These are phyloP conservation scores for Neofusicoccum parvum DNA, from an alignment of 2,329 filamentous ascomycete species.

Conservation along the genomic window DNA sequence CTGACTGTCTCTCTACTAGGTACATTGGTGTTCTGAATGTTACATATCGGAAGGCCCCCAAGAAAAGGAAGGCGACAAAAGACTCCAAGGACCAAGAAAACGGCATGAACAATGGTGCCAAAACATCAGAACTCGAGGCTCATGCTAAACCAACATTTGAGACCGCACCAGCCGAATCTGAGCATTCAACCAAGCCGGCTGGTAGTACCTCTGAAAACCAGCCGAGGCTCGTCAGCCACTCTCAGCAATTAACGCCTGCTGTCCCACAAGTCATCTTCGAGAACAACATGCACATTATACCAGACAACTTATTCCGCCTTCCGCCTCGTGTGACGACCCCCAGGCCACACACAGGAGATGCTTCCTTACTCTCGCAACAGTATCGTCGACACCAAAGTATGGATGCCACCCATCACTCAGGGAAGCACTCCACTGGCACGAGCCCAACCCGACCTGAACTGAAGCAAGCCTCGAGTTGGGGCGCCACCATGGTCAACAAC, in stretches of 20 bases:
- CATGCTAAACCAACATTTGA: constrained; percentile 1
- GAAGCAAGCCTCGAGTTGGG: constrained; percentile 67
- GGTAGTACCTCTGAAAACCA: constrained; percentile 27
- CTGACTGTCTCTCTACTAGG: constrained; percentile 52
- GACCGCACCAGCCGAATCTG: background rate
- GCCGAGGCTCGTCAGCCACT: constrained; percentile 69
- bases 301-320: constrained; percentile 75
- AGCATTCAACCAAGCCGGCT: constrained; percentile 26
- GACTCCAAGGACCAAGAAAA: constrained; percentile 8
- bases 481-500: constrained; percentile 88
- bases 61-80: constrained; percentile 53
- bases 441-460: constrained; percentile 43
- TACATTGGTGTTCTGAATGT: constrained; percentile 98
- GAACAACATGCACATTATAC: constrained; percentile 92
- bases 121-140: background rate
- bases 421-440: constrained; percentile 25
- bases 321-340: constrained; percentile 48
- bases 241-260: constrained; percentile 66
- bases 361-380: constrained; percentile 34
- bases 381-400: constrained; percentile 41
- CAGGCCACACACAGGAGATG: constrained; percentile 27
- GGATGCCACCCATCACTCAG: constrained; percentile 25
- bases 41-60: constrained; percentile 83
- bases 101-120: background rate
- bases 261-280: constrained; percentile 91